A percentile compares a stretch with the other conserved stretches of the same genome.
These are phyloP conservation scores for Raddia distichophylla DNA, from an alignment of 176 grass and related monocot genomes.

Conservation along the genomic window DNA sequence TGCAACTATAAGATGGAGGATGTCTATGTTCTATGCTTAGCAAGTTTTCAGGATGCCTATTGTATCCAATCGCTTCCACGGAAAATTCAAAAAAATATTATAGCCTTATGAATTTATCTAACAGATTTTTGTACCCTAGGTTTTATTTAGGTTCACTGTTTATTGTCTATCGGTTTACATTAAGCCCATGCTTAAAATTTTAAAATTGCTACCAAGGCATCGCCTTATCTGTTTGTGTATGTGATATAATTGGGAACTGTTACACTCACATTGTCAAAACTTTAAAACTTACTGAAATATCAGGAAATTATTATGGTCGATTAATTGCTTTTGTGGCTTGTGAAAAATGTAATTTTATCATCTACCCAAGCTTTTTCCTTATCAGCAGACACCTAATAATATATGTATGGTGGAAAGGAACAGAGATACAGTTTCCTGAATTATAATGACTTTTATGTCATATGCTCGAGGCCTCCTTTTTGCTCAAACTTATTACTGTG, in stretches of 20 bases:
- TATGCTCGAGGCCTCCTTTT: not conserved
- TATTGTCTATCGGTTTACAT: not conserved
- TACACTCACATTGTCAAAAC: not conserved
- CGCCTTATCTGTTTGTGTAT: not conserved
- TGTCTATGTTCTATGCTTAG: conserved; percentile 28
- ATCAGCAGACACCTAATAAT: not conserved
- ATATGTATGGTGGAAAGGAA: conserved; percentile 19
- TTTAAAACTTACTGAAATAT: not conserved
- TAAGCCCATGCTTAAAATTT: not conserved
- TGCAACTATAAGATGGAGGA: not conserved
- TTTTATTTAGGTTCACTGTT: not conserved
- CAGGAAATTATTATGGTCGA: not conserved
- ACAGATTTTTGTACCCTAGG: not conserved
- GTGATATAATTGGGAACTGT: not conserved
- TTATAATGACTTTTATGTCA: not conserved
- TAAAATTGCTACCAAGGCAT: not conserved
- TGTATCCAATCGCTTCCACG: not conserved
- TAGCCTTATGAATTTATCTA: conserved; percentile 12
- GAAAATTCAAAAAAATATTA: not conserved
- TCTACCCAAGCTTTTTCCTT: conserved; percentile 11
- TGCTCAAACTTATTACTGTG: not conserved
- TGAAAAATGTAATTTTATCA: not conserved
- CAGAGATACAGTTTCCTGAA: conserved; percentile 5
- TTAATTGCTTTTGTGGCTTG: not conserved
- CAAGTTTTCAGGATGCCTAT: not conserved